Percentiles rank a stretch among this genome's conserved stretches.
phyloP scores from a whole-genome alignment of 495 filamentous ascomycete species.

The Rhizodiscina lignyota region DNA sequence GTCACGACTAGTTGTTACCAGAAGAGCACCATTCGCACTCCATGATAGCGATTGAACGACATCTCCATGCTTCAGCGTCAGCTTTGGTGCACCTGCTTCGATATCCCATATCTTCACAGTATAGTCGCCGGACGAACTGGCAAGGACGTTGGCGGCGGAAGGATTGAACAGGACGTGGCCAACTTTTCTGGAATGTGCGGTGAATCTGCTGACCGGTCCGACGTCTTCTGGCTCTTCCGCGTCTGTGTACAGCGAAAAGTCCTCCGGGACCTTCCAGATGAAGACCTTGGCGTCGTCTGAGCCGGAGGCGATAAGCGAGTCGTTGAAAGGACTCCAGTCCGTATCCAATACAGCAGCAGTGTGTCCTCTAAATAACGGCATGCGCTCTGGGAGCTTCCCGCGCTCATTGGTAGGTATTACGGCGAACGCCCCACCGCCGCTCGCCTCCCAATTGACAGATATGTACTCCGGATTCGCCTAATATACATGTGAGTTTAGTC shows the following conservation, averaged over 20 bases:
- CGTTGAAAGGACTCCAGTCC: slow-evolving; percentile 96
- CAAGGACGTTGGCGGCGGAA: slow-evolving; percentile 86
- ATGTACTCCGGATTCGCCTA: slow-evolving; percentile 93
- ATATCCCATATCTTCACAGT: slow-evolving; percentile 96
- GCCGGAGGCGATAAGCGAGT: slow-evolving; percentile 77
- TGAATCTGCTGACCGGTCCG: slow-evolving; percentile 59
- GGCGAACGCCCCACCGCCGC: slow-evolving; percentile 92
- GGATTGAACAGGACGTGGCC: slow-evolving; percentile 97
- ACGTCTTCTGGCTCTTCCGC: slow-evolving; percentile 71
- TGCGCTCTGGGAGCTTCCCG: slow-evolving; percentile 77
- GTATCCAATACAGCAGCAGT: slow-evolving; percentile 92
- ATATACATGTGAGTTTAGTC: slow-evolving; percentile 5
- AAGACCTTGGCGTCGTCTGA: slow-evolving; percentile 96
- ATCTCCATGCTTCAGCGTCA: slow-evolving; percentile 69
- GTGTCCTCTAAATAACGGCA: slow-evolving; percentile 90
- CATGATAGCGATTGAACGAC: slow-evolving; percentile 92
- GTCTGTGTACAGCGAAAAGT: slow-evolving; percentile 69
- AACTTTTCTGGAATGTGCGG: slow-evolving; percentile 76
- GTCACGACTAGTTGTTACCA: slow-evolving; percentile 90
- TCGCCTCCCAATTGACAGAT: slow-evolving; percentile 95
- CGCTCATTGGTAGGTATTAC: slow-evolving; percentile 83
- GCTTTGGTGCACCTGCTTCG: slow-evolving; percentile 50
- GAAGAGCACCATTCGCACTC: slow-evolving; percentile 77
- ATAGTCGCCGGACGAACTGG: slow-evolving; percentile 86
- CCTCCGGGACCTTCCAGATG: slow-evolving; percentile 86